phyloP scores from a whole-genome alignment of 345 rosid species.

The Microthlaspi erraticum region DNA sequence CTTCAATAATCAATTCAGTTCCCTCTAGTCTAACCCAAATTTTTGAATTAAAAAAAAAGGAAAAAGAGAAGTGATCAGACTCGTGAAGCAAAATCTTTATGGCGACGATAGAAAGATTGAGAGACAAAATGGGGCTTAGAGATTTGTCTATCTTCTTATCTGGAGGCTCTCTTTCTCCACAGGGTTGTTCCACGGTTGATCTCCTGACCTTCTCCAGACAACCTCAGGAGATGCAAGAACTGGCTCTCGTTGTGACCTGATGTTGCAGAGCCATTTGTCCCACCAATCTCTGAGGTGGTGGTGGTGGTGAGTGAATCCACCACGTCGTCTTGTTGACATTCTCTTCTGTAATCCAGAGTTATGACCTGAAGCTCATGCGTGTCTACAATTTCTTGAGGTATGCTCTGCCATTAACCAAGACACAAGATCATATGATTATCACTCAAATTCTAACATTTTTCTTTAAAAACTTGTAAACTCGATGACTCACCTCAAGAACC shows the following conservation, averaged over 20 bases:
- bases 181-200: slow-evolving; percentile 86
- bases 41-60: neutral
- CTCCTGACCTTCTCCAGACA: slow-evolving; percentile 78
- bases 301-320: slow-evolving; percentile 85
- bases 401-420: slow-evolving; percentile 64
- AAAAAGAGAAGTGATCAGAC: slow-evolving; percentile 15
- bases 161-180: slow-evolving; percentile 75
- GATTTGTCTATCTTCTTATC: slow-evolving; percentile 42
- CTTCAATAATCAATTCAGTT: neutral
- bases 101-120: slow-evolving; percentile 14
- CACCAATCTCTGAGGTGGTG: slow-evolving; percentile 57
- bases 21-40: slow-evolving; percentile 31
- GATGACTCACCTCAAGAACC: slow-evolving; percentile 81
- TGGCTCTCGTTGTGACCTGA: slow-evolving; percentile 45
- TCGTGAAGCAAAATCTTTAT: slow-evolving; percentile 28
- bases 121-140: slow-evolving; percentile 10
- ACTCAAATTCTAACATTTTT: neutral
- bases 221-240: slow-evolving; percentile 81
- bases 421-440: slow-evolving; percentile 29
- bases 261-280: slow-evolving; percentile 68
- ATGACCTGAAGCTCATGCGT: slow-evolving; percentile 85
- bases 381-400: slow-evolving; percentile 87
- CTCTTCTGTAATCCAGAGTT: slow-evolving; percentile 88
- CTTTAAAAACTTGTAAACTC: neutral
- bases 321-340: slow-evolving; percentile 83